Conservation (phyloP, 495 filamentous ascomycete species). For the Neurospora discreta region DNA sequence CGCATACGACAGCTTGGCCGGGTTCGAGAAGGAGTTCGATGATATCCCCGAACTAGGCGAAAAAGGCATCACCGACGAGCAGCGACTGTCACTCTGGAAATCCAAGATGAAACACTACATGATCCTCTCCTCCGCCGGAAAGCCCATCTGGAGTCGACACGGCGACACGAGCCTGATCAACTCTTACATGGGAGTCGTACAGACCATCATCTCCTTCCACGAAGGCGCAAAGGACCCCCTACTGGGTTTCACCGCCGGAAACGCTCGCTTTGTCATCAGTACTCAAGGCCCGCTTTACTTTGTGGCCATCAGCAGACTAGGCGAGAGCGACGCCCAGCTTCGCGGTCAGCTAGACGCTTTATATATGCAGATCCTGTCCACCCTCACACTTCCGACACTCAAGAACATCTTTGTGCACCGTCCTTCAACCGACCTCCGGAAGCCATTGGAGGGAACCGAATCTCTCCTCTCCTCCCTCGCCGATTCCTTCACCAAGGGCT, state of each 20-base stretch:
- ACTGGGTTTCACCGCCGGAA: constrained; percentile 71
- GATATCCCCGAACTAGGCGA: constrained; percentile 54
- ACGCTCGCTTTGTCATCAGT: constrained; percentile 71
- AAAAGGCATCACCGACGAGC: constrained; percentile 48
- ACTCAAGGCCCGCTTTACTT: constrained; percentile 81
- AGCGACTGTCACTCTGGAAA: constrained; percentile 64
- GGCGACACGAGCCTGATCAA: constrained; percentile 83
- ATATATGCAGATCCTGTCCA: constrained; percentile 97
- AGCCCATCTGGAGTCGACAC: constrained; percentile 92
- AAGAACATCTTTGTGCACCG: constrained; percentile 81
- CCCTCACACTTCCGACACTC: constrained; percentile 81
- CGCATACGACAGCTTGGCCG: constrained; percentile 43
- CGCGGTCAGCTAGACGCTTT: constrained; percentile 81
- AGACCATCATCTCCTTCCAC: constrained; percentile 97
- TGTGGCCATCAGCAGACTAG: constrained; percentile 80
- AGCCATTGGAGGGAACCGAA: constrained; percentile 91
- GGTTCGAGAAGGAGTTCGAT: constrained; percentile 70
- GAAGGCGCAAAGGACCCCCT: constrained; percentile 65
- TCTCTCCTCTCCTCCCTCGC: constrained; percentile 80
- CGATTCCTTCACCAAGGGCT: constrained; percentile 89
- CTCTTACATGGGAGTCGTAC: constrained; percentile 87
- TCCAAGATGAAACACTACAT: constrained; percentile 91
- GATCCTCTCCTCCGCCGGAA: constrained; percentile 93
- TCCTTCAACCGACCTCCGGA: constrained; percentile 80
- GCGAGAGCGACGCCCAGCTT: constrained; percentile 84